A percentile compares a stretch with the other conserved stretches of the same genome.
phyloP scores from a whole-genome alignment of 345 rosid species.

The Nasturtium officinale region DNA sequence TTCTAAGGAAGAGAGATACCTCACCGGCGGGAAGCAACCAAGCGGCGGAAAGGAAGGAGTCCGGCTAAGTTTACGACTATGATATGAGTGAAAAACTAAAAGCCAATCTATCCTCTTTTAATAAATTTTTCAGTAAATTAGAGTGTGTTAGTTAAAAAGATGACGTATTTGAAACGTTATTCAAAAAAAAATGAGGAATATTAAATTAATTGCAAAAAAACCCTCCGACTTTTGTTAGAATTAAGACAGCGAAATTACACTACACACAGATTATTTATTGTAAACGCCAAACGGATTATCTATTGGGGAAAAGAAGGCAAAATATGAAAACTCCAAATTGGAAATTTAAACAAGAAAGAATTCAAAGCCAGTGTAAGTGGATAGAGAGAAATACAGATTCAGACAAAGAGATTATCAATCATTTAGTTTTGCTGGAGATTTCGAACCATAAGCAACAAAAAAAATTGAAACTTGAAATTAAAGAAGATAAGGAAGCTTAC shows the following conservation, averaged over 20 bases:
- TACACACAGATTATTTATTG: background rate
- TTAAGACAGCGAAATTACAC: background rate
- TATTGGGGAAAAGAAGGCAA: background rate
- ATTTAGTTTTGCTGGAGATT: no score
- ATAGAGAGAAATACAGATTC: background rate
- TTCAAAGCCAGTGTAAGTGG: background rate
- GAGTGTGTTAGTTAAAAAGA: background rate
- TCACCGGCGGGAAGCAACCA: background rate
- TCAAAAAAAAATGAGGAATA: no score
- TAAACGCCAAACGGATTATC: background rate
- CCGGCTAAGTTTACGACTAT: conserved; percentile 20
- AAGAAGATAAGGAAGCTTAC: background rate
- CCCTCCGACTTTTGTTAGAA: conserved; percentile 30
- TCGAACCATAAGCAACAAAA: no score
- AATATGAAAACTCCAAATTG: background rate
- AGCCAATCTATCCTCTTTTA: background rate
- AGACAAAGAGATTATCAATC: no score
- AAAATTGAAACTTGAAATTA: no score
- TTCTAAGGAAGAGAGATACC: background rate
- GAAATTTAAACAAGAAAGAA: background rate
- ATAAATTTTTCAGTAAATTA: background rate
- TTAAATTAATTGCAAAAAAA: conserved; percentile 19
- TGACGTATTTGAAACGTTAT: background rate
- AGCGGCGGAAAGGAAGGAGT: conserved; percentile 24
- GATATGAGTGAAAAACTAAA: conserved; percentile 24